Evolutionary conservation across 495 filamentous ascomycete genomes (phyloP), one percentile per base, ranked within the genome.

Genomic region (Penicillium roqueforti): DNA sequence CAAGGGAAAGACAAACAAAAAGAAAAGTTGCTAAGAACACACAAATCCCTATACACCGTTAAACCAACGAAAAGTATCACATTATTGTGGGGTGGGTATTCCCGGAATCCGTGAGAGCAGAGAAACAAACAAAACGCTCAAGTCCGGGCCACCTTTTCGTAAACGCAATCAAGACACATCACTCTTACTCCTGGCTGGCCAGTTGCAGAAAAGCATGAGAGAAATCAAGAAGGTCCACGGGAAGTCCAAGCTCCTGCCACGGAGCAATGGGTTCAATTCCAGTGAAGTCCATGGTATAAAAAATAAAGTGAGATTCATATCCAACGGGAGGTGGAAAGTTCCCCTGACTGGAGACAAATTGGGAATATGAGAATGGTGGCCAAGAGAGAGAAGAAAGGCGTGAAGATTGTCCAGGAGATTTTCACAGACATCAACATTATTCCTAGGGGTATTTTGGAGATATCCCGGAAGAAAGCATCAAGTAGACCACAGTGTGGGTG

Each of bases 1-100:
- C 43, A 36, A 47, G 25, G 43, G 43, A 25, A 22, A 43, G 36
- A 32, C 19, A 55, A 52, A 34, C 28, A 45, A 48, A 13, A 52
- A 62, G 31, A 53, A 51, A 53, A 50, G 26, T 36, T 59, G 58
- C 57, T 65, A 58, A 63, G 37, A 57, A 57, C 53, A 49, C 38
- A 57, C 53, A 57, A 50, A 64, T 53, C 67, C 67, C 68, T 63
- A 60, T 65, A 69, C 68, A 75, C 67, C 70, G 42, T 58, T 40
- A 54, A 58, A 63, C 34, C 45, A 41, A 58, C 29, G 32, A 54
- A 51, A 39, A 52, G 61, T 13, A 51, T 45, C 51, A 53, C 38
- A 51, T 38, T 49, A 48, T 54, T 47, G 40, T 34, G 51, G 51
- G 50, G 54, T 48, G 39, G 51, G 31, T 59, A 64, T 64, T 44